phyloP scores from a whole-genome alignment of 768 basidiomycete species.

The Hydnomerulius pinastri region DNA sequence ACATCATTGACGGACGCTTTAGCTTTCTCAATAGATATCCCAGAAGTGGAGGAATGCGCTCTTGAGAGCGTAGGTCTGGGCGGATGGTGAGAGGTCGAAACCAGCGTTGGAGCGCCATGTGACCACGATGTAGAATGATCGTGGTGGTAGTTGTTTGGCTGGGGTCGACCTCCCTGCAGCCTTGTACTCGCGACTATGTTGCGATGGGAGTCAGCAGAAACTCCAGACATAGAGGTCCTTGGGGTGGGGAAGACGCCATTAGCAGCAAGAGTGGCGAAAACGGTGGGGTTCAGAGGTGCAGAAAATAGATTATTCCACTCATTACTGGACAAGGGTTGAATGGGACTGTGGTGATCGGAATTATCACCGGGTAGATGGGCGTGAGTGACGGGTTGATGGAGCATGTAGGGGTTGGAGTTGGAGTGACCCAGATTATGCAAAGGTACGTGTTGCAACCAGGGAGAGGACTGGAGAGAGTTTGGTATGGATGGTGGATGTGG shows the following conservation, averaged over 20 bases:
- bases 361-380: conserved; percentile 15
- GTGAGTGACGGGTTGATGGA: conserved; percentile 11
- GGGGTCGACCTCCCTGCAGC: conserved; percentile 19
- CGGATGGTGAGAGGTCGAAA: conserved; percentile 18
- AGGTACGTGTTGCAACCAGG: conserved; percentile 38
- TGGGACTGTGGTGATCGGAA: conserved; percentile 10
- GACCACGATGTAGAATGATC: conserved; percentile 32
- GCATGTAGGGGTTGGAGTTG: conserved; percentile 21
- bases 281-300: conserved; percentile 58
- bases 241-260: conserved; percentile 54
- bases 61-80: conserved; percentile 33
- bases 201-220: conserved; percentile 41
- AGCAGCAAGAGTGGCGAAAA: conserved; percentile 63
- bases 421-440: conserved; percentile 19
- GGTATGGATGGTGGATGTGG: conserved; percentile 34
- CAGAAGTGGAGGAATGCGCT: conserved; percentile 28
- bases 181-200: conserved; percentile 20
- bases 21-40: conserved; percentile 18
- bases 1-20: conserved; percentile 21
- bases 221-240: conserved; percentile 35
- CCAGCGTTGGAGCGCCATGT: conserved; percentile 22
- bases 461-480: conserved; percentile 36
- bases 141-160: conserved; percentile 11
- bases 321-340: conserved; percentile 27
- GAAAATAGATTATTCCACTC: conserved; percentile 64